phyloP scores from a whole-genome alignment of 2,329 filamentous ascomycete species.

The Emmonsia crescens region DNA sequence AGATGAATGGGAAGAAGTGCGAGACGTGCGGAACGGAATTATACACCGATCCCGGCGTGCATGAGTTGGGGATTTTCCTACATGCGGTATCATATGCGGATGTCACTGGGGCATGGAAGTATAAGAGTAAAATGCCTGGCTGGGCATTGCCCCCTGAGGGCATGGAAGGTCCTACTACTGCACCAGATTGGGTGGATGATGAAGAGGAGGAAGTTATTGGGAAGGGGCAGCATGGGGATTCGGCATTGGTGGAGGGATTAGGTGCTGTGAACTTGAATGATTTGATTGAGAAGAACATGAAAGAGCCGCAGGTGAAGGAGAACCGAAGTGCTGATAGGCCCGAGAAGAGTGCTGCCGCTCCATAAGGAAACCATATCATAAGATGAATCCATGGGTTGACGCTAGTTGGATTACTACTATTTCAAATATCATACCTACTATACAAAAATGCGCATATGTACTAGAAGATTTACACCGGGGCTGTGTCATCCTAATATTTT shows the following conservation, averaged over 20 bases:
- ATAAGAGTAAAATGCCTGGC: slow-evolving; percentile 68
- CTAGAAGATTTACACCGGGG: neutral
- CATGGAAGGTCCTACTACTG: slow-evolving; percentile 58
- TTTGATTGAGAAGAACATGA: slow-evolving; percentile 2
- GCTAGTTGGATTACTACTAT: neutral
- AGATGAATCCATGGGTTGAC: neutral
- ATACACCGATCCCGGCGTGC: slow-evolving; percentile 81
- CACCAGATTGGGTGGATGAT: slow-evolving; percentile 38
- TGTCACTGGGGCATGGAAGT: slow-evolving; percentile 71
- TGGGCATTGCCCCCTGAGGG: slow-evolving; percentile 80
- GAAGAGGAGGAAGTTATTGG: slow-evolving; percentile 32
- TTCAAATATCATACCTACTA: neutral
- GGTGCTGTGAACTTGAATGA: slow-evolving; percentile 11
- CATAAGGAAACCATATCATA: neutral
- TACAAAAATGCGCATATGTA: neutral
- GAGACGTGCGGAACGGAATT: slow-evolving; percentile 73
- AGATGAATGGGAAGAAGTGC: slow-evolving; percentile 78
- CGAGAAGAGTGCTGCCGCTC: neutral
- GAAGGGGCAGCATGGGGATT: slow-evolving; percentile 15
- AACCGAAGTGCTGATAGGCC: neutral
- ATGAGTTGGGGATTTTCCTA: slow-evolving; percentile 87
- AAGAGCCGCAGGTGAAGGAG: neutral
- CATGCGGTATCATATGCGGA: slow-evolving; percentile 88
- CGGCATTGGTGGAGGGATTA: slow-evolving; percentile 13
- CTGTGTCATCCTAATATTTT: neutral